phyloP scores from a whole-genome alignment of 1,284 basidiomycete species.

The Pyrrhoderma lamaoense region DNA sequence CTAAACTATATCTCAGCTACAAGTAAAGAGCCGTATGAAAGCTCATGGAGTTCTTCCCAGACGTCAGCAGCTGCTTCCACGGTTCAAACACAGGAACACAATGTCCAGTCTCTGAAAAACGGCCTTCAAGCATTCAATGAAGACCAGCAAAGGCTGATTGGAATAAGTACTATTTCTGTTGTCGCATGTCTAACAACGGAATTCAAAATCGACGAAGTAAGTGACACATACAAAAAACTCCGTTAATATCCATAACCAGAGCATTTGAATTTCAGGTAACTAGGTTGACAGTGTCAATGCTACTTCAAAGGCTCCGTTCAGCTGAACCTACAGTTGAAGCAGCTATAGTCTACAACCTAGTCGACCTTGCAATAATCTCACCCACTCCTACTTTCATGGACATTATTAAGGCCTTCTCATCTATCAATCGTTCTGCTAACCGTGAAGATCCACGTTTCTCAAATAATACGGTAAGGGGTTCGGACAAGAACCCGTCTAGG shows the following conservation, averaged over 20 bases:
- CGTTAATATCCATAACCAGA: not conserved
- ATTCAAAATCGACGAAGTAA: constrained; percentile 71
- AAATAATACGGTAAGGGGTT: constrained; percentile 63
- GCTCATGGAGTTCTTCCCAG: constrained; percentile 33
- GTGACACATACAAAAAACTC: constrained; percentile 24
- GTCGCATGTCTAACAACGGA: constrained; percentile 80
- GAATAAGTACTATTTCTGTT: constrained; percentile 86
- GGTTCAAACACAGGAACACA: constrained; percentile 38
- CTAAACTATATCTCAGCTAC: constrained; percentile 85
- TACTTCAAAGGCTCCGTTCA: constrained; percentile 80
- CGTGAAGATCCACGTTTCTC: constrained; percentile 80
- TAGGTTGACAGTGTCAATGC: constrained; percentile 83
- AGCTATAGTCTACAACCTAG: constrained; percentile 86
- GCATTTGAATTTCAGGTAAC: constrained; percentile 61
- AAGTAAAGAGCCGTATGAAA: constrained; percentile 66
- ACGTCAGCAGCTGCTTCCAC: constrained; percentile 33
- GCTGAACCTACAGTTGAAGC: constrained; percentile 85
- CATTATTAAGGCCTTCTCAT: constrained; percentile 79
- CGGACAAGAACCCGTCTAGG: not conserved
- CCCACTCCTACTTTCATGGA: constrained; percentile 77
- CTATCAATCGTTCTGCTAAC: constrained; percentile 79
- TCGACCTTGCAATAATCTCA: constrained; percentile 79
- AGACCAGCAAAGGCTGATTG: constrained; percentile 78
- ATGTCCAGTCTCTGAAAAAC: constrained; percentile 48
- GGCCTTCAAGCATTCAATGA: constrained; percentile 66